These are phyloP conservation scores for Anthoceros angustus DNA, from an alignment of 225 moss, liverwort and hornwort species.

Conservation along the genomic window DNA sequence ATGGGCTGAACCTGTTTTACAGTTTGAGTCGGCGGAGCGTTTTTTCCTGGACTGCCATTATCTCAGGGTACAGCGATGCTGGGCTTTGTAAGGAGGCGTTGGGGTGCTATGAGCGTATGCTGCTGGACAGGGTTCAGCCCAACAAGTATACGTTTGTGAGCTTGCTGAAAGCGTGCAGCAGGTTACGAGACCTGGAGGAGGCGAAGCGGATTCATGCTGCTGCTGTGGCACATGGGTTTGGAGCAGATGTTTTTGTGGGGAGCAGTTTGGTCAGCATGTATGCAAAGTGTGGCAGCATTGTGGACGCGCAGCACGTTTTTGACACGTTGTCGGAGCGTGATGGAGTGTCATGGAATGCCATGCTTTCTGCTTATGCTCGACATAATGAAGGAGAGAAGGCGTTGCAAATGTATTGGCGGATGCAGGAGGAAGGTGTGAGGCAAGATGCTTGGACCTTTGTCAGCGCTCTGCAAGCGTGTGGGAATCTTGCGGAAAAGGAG, in stretches of 20 bases:
- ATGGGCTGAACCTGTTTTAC: background rate
- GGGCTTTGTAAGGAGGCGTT: background rate
- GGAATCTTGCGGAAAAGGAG: background rate
- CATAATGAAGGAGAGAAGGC: background rate
- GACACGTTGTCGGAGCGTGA: background rate
- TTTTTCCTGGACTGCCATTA: background rate
- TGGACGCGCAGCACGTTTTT: background rate
- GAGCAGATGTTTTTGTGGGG: background rate
- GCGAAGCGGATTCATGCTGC: constrained; percentile 3
- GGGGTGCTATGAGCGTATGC: background rate
- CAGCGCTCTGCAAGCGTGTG: background rate
- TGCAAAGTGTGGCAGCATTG: background rate
- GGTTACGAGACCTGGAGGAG: background rate
- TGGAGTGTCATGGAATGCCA: constrained; percentile 1
- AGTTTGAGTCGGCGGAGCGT: background rate
- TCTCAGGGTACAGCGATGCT: background rate
- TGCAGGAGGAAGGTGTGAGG: background rate
- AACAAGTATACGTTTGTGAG: background rate
- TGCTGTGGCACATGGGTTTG: background rate
- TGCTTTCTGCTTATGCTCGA: background rate
- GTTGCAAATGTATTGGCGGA: background rate
- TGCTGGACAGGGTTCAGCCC: background rate
- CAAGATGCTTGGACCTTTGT: background rate
- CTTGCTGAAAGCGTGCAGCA: background rate
- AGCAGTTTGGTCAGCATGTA: background rate